Evolutionary conservation across 192 early-diverging fungal genomes (phyloP).

Genomic region (Obelidium mucronatum): DNA sequence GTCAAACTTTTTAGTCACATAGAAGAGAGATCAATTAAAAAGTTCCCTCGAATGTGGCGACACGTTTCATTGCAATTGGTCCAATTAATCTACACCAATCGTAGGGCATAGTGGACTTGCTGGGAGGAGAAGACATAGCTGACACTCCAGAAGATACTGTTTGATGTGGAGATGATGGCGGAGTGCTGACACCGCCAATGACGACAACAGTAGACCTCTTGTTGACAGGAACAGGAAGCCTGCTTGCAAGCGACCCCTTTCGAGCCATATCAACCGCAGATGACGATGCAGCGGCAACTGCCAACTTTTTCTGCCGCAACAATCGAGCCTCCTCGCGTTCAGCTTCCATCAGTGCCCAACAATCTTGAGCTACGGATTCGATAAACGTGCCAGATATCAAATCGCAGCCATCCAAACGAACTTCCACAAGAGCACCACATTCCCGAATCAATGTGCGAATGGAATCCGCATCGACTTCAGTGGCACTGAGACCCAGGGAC

Average conservation of each 20-base stretch:
- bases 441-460: slow-evolving; percentile 24
- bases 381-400: slow-evolving; percentile 25
- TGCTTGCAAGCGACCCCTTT: slow-evolving; percentile 19
- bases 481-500: slow-evolving; percentile 1
- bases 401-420: slow-evolving; percentile 36
- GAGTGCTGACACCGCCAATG: neutral
- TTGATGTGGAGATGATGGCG: neutral
- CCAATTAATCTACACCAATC: slow-evolving; percentile 30
- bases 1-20: too few species aligned
- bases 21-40: too few species aligned
- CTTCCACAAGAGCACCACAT: slow-evolving; percentile 28
- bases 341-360: slow-evolving; percentile 20
- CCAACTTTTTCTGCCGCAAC: neutral
- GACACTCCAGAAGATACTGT: neutral
- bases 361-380: slow-evolving; percentile 26
- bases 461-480: neutral
- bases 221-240: slow-evolving; percentile 23
- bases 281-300: neutral
- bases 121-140: slow-evolving; percentile 1
- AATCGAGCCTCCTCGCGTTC: neutral
- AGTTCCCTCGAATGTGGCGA: slow-evolving; percentile 19
- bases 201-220: neutral
- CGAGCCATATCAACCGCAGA: neutral
- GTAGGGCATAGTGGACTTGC: neutral
- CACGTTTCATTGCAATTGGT: slow-evolving; percentile 7